These are phyloP conservation scores for Dovyalis caffra DNA, from an alignment of 345 rosid genomes.

Conservation along the genomic window DNA sequence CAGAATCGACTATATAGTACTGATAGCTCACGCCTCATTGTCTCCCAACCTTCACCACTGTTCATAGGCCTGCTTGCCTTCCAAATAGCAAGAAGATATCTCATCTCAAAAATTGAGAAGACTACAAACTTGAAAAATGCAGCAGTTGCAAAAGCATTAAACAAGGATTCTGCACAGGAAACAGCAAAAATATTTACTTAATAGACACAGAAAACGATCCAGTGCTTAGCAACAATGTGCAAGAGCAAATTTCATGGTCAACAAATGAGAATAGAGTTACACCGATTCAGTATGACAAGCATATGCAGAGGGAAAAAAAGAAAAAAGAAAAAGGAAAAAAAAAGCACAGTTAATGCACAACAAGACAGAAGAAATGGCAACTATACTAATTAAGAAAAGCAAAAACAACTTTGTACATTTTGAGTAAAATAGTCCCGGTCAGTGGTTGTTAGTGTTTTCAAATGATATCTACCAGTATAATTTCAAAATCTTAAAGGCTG, in stretches of 20 bases:
- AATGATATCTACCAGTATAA: neutral
- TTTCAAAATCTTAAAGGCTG: neutral
- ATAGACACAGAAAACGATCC: constrained; percentile 7
- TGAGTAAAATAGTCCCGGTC: neutral
- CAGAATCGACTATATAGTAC: constrained; percentile 97
- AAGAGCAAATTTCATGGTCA: neutral
- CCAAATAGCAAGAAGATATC: constrained; percentile 97
- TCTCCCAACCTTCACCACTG: constrained; percentile 97
- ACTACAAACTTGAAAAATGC: constrained; percentile 99
- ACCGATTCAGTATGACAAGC: neutral
- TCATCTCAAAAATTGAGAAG: constrained; percentile 98
- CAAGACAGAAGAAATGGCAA: neutral
- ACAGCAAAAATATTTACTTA: constrained; percentile 23
- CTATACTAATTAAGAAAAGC: neutral
- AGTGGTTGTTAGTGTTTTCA: neutral
- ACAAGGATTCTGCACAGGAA: constrained; percentile 72
- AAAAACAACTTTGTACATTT: neutral
- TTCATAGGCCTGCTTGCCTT: constrained; percentile 88
- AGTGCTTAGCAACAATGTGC: constrained; percentile 3
- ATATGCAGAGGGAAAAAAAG: neutral
- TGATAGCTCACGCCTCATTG: constrained; percentile 94
- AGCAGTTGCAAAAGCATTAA: constrained; percentile 97
- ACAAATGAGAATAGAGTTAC: neutral
- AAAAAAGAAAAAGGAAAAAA: neutral
- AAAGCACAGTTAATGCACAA: neutral